phyloP scores from a whole-genome alignment of 176 grass and related monocot genomes.

The Secale cereale region DNA sequence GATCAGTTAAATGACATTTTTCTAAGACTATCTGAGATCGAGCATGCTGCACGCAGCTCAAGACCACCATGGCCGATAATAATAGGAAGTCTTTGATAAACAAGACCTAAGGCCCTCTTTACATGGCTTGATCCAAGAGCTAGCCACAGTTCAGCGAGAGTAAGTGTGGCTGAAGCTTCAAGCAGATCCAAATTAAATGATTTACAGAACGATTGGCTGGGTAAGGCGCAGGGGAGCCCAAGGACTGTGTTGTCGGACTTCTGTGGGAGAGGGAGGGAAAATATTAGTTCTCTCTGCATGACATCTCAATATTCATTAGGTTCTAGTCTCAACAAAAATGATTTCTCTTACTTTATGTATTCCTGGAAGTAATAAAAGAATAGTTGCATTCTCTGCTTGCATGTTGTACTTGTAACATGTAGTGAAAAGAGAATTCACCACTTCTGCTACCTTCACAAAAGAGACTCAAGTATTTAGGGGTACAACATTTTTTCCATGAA shows the following conservation, averaged over 20 bases:
- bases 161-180: conserved; percentile 74
- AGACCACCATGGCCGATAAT: conserved; percentile 84
- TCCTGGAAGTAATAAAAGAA: conserved; percentile 94
- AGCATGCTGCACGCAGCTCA: conserved; percentile 61
- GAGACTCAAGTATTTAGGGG: conserved; percentile 4
- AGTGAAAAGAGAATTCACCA: conserved; percentile 85
- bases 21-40: conserved; percentile 69
- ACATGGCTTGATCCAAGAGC: conserved; percentile 72
- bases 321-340: background rate
- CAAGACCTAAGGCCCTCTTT: conserved; percentile 53
- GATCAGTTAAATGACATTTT: conserved; percentile 74
- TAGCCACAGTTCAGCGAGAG: conserved; percentile 79
- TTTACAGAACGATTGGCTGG: conserved; percentile 88
- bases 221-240: conserved; percentile 74
- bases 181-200: conserved; percentile 89
- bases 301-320: background rate
- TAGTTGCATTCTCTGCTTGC: conserved; percentile 85
- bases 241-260: conserved; percentile 77
- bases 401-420: conserved; percentile 90
- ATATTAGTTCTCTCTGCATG: conserved; percentile 1
- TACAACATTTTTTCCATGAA: background rate
- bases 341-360: conserved; percentile 68
- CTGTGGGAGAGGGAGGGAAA: conserved; percentile 15
- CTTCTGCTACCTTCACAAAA: conserved; percentile 59
- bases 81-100: conserved; percentile 68